Percentiles rank a stretch among this genome's conserved stretches.
Evolutionary conservation across 768 basidiomycete genomes (phyloP).

Genomic region (Podaxis rugospora): DNA sequence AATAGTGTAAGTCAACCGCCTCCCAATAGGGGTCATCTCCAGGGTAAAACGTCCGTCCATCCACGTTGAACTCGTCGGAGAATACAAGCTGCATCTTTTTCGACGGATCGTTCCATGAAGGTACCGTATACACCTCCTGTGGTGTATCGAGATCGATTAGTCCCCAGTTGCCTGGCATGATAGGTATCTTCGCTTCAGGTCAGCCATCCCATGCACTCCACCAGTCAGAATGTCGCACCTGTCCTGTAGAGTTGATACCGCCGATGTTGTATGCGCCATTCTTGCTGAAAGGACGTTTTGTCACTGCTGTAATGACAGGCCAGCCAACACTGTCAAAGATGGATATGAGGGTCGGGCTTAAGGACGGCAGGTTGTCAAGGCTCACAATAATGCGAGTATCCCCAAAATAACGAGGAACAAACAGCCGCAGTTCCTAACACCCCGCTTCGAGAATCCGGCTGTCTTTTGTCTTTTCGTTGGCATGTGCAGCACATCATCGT

Average conservation of each 20-base stretch:
- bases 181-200: slow-evolving; percentile 46
- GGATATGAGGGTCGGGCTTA: background rate
- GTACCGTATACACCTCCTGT: slow-evolving; percentile 42
- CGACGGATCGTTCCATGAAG: slow-evolving; percentile 55
- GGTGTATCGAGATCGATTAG: slow-evolving; percentile 60
- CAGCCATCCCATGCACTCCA: background rate
- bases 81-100: slow-evolving; percentile 54
- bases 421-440: slow-evolving; percentile 62
- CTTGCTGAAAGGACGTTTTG: slow-evolving; percentile 16
- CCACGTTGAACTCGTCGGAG: slow-evolving; percentile 74
- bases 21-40: slow-evolving; percentile 87
- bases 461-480: slow-evolving; percentile 25
- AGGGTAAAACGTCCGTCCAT: slow-evolving; percentile 72
- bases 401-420: slow-evolving; percentile 38
- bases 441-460: slow-evolving; percentile 51
- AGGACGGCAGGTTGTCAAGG: slow-evolving; percentile 17
- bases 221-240: slow-evolving; percentile 27
- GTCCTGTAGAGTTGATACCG: slow-evolving; percentile 63
- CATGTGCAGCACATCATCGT: slow-evolving; percentile 33
- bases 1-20: slow-evolving; percentile 75
- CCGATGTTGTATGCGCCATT: slow-evolving; percentile 34
- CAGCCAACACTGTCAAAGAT: slow-evolving; percentile 27
- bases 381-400: slow-evolving; percentile 60
- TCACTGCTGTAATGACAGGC: slow-evolving; percentile 31
- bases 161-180: slow-evolving; percentile 46